phyloP scores from a whole-genome alignment of 306 rosid genomes.

The Vigna mungo region DNA sequence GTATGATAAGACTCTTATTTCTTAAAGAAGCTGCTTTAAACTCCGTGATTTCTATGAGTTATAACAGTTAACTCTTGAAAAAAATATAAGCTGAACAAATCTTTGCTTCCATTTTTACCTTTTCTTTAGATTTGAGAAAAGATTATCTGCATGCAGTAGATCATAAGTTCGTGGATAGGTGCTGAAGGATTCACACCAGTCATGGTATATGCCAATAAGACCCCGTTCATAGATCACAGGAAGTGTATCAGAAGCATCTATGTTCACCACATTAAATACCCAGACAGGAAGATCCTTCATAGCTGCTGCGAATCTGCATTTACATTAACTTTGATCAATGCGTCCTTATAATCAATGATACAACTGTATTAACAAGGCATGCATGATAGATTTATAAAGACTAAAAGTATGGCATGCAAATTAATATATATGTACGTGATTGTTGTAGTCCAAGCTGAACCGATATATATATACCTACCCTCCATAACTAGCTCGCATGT shows the following conservation, averaged over 20 bases:
- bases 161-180: conserved; percentile 88
- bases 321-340: neutral
- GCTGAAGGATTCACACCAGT: conserved; percentile 93
- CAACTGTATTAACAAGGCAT: neutral
- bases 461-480: conserved; percentile 61
- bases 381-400: neutral
- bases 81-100: neutral
- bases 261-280: conserved; percentile 83
- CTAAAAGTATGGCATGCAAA: neutral
- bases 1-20: neutral
- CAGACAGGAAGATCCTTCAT: conserved; percentile 70
- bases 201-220: conserved; percentile 85
- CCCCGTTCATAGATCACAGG: conserved; percentile 84
- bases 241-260: conserved; percentile 79
- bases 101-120: conserved; percentile 52
- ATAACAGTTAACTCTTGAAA: neutral
- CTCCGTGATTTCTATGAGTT: neutral
- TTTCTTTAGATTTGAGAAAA: conserved; percentile 69
- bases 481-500: conserved; percentile 83
- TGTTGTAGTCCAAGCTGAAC: neutral
- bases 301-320: conserved; percentile 80
- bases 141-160: conserved; percentile 81
- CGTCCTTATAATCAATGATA: neutral
- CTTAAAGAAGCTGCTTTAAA: too few relatives aligned
- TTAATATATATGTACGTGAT: neutral